Evolutionary conservation across 805 yeast species (phyloP), one percentile per base, ranked within the genome.

Genomic region (Brettanomyces custersianus): DNA sequence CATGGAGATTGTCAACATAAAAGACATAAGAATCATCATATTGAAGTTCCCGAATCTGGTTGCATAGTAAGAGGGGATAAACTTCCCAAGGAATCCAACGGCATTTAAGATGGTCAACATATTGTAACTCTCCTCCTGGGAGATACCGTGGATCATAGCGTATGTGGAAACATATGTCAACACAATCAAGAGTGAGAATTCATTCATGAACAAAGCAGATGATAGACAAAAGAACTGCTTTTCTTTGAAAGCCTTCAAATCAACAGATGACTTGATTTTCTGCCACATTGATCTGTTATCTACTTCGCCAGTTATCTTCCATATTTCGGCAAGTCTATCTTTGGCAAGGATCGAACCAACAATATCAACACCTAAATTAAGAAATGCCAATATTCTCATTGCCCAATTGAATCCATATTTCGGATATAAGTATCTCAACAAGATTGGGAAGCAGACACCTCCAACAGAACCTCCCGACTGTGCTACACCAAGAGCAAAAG

Each of bases 341-440:
- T 52, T 62, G 4, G 65, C 62, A 12, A 70, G 46, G 1, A 60
- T 26, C 2, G 59, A 35, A 0, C 74, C 55, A n/a, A 54, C 35
- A 1, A 47, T 9, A 19, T 67, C 49, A 36, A 71, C 63, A 5
- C 48, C 58, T 4, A 66, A 43, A 40, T 68, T 67, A 13, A 74
- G 48, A 23, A 74, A 60, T 2, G 74, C 72, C 32, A 74, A 47
- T 3, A 67, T 63, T 43, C 80, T 56, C 21, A 74, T 63, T 1
- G 80, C 76, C 80, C 80, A 74, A 7, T 57, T 59, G 44, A 65
- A 76, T 0, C 80, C 80, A 24, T 68, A 66, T 35, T 59, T 57
- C 2, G 52, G 53, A 43, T 68, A 74, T 21, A 75, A 49, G 30
- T 58, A 58, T 44, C 73, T 64, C 33, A 76, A 52, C 55, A 74